These are phyloP conservation scores for Aspergillus asperescens DNA, from an alignment of 495 filamentous ascomycete species.

Conservation along the genomic window DNA sequence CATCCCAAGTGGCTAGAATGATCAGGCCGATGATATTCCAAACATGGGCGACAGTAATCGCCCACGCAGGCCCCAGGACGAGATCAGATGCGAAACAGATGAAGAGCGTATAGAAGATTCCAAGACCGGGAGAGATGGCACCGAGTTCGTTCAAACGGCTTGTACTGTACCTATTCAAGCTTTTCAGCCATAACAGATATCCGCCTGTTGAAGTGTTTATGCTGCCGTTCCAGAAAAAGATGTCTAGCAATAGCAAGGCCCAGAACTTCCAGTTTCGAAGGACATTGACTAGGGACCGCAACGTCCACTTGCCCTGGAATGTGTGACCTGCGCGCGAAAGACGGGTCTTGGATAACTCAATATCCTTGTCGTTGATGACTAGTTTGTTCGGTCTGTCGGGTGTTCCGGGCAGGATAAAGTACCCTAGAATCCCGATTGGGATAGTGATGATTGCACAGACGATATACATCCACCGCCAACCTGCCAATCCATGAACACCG, in stretches of 20 bases:
- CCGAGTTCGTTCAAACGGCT: conserved; percentile 40
- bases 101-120: conserved; percentile 43
- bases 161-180: conserved; percentile 36
- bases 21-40: conserved; percentile 37
- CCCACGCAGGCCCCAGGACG: conserved; percentile 37
- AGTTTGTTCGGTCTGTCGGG: conserved; percentile 41
- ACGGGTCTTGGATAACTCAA: conserved; percentile 23
- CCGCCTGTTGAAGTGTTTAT: conserved; percentile 24
- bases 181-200: conserved; percentile 43
- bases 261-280: conserved; percentile 29
- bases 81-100: conserved; percentile 47
- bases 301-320: conserved; percentile 7
- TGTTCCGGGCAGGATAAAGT: conserved; percentile 34
- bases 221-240: conserved; percentile 48
- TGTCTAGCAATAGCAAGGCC: conserved; percentile 39
- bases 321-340: conserved; percentile 9
- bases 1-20: conserved; percentile 47
- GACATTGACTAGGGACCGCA: conserved; percentile 2
- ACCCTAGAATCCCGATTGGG: conserved; percentile 42
- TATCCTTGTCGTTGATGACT: conserved; percentile 36
- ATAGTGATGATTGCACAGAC: conserved; percentile 48
- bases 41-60: conserved; percentile 40
- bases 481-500: conserved; percentile 42
- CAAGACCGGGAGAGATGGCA: conserved; percentile 37
- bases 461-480: conserved; percentile 54